Percentiles rank a stretch among this genome's conserved stretches.
phyloP scores from a whole-genome alignment of 2,329 filamentous ascomycete genomes.

The Aspergillus transmontanensis region DNA sequence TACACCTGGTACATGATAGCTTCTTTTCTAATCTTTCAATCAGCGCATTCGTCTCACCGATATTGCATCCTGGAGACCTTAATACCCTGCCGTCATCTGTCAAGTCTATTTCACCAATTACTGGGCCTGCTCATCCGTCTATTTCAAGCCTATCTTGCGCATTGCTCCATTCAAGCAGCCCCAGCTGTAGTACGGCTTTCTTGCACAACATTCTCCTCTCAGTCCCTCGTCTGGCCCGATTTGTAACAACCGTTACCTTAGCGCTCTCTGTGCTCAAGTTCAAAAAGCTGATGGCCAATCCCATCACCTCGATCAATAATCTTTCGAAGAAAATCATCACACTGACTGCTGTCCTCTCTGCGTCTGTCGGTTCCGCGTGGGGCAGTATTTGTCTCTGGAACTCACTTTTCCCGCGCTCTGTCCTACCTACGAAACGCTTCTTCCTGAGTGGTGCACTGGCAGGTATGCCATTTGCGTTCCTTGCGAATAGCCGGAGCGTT shows the following conservation, averaged over 20 bases:
- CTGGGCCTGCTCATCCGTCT: slow-evolving; percentile 80
- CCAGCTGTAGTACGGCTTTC: slow-evolving; percentile 84
- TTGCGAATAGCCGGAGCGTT: slow-evolving; percentile 59
- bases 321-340: slow-evolving; percentile 72
- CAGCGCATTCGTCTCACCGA: slow-evolving; percentile 79
- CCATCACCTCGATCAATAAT: slow-evolving; percentile 65
- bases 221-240: slow-evolving; percentile 75
- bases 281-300: slow-evolving; percentile 68
- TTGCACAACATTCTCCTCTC: slow-evolving; percentile 83
- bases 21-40: slow-evolving; percentile 1
- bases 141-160: slow-evolving; percentile 87
- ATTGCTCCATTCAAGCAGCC: slow-evolving; percentile 81
- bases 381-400: slow-evolving; percentile 89
- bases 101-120: slow-evolving; percentile 74
- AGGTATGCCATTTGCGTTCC: slow-evolving; percentile 76
- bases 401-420: slow-evolving; percentile 69
- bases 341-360: slow-evolving; percentile 76
- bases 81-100: slow-evolving; percentile 60
- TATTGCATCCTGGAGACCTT: slow-evolving; percentile 74
- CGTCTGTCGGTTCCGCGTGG: slow-evolving; percentile 85
- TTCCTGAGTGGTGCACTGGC: slow-evolving; percentile 86
- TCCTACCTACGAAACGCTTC: slow-evolving; percentile 81
- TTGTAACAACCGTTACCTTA: slow-evolving; percentile 69
- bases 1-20: not conserved
- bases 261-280: slow-evolving; percentile 68